Conservation (phyloP, 148 eudicot genomes). For the Vaccinium darrowii region DNA sequence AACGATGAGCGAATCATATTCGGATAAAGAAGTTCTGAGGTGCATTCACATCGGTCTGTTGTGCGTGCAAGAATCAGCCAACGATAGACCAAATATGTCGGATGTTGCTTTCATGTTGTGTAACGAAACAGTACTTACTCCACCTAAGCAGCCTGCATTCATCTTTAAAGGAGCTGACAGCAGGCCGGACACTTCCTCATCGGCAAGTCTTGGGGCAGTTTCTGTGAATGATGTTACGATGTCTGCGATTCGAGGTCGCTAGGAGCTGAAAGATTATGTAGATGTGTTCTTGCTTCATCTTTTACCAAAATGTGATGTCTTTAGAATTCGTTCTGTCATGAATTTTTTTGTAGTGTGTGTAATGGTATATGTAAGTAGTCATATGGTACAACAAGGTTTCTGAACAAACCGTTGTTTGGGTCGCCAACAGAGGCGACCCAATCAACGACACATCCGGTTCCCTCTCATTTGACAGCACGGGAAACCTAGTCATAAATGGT, state of each 20-base stretch:
- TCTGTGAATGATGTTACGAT: neutral
- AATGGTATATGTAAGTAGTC: too few species aligned
- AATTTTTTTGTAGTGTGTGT: too few species aligned
- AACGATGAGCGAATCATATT: conserved; percentile 16
- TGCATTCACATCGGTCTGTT: conserved; percentile 46
- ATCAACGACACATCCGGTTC: conserved; percentile 23
- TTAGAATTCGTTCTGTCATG: neutral
- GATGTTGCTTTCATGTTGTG: conserved; percentile 46
- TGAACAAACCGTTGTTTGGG: conserved; percentile 48
- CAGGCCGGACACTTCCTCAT: conserved; percentile 25
- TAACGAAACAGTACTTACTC: conserved; percentile 36
- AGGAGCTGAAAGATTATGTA: neutral
- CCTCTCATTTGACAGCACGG: conserved; percentile 22
- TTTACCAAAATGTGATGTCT: neutral
- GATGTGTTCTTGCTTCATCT: neutral
- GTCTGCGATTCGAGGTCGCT: neutral
- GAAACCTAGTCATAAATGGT: conserved; percentile 26
- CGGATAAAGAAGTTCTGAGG: conserved; percentile 27
- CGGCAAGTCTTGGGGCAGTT: conserved; percentile 15
- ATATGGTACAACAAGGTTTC: conserved; percentile 35
- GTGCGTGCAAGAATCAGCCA: conserved; percentile 52
- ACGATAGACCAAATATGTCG: conserved; percentile 55
- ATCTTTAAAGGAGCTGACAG: conserved; percentile 20
- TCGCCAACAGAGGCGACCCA: conserved; percentile 55
- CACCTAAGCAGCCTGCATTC: conserved; percentile 52